Conservation (phyloP, 1,284 basidiomycete species). For the Cerrena zonata region DNA sequence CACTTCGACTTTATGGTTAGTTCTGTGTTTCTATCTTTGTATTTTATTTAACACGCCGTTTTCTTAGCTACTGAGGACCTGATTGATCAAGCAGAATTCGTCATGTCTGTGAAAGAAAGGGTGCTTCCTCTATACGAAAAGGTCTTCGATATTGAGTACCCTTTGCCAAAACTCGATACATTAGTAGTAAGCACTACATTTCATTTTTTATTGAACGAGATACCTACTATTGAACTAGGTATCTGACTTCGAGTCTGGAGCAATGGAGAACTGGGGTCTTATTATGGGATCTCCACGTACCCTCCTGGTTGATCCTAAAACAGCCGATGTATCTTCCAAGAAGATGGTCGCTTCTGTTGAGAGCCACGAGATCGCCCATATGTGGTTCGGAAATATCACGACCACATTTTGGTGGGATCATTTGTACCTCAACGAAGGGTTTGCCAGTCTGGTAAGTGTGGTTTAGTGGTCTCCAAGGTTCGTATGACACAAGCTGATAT, state of each 20-base stretch:
- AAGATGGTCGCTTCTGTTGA: slow-evolving; percentile 77
- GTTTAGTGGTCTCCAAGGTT: neutral
- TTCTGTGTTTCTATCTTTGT: neutral
- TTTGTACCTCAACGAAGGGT: slow-evolving; percentile 78
- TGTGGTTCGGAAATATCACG: slow-evolving; percentile 89
- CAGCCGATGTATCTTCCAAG: slow-evolving; percentile 70
- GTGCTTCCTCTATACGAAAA: slow-evolving; percentile 92
- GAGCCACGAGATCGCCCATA: slow-evolving; percentile 80
- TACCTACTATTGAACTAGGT: slow-evolving; percentile 36
- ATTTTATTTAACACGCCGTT: neutral
- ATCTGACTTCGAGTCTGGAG: slow-evolving; percentile 83
- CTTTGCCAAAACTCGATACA: slow-evolving; percentile 89
- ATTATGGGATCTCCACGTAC: slow-evolving; percentile 86
- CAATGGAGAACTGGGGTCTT: slow-evolving; percentile 96
- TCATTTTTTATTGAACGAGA: slow-evolving; percentile 35
- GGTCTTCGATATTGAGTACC: slow-evolving; percentile 86
- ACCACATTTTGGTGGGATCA: slow-evolving; percentile 95
- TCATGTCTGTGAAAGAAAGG: slow-evolving; percentile 83
- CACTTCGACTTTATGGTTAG: slow-evolving; percentile 78
- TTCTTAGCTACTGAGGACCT: slow-evolving; percentile 74
- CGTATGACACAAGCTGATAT: neutral
- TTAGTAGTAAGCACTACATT: slow-evolving; percentile 49
- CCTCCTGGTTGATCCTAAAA: slow-evolving; percentile 78
- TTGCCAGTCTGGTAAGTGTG: slow-evolving; percentile 3
- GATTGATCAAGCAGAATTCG: slow-evolving; percentile 78